Evolutionary conservation across 1,139 yeast genomes (phyloP).

Genomic region (Candida anutae): DNA sequence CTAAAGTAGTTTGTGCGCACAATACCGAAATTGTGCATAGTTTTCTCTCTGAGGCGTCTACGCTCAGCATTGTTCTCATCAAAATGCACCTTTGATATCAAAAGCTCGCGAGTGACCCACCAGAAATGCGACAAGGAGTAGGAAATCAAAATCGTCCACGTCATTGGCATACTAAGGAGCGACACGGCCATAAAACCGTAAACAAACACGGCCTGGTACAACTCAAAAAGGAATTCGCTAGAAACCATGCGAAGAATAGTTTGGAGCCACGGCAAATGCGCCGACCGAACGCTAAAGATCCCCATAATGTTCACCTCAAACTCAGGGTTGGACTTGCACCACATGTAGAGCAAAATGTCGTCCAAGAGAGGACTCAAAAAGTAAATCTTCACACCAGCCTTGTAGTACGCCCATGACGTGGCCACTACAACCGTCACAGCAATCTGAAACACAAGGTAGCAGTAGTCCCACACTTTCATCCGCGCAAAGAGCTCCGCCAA

Average conservation of each 20-base stretch:
- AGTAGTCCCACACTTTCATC: constrained; percentile 21
- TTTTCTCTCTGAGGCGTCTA: constrained; percentile 6
- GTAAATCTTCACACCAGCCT: constrained; percentile 8
- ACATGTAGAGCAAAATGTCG: constrained; percentile 21
- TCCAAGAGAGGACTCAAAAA: constrained; percentile 17
- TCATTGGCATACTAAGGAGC: constrained; percentile 4
- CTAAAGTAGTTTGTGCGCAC: constrained; percentile 8
- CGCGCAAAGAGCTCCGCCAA: constrained; percentile 11
- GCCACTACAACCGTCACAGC: constrained; percentile 15
- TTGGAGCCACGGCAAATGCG: constrained; percentile 20
- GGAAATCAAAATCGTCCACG: constrained; percentile 16
- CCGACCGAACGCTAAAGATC: constrained; percentile 16
- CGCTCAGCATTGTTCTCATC: constrained; percentile 12
- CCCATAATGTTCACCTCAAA: constrained; percentile 20
- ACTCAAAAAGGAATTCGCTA: constrained; percentile 2
- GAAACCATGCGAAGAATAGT: constrained; percentile 10
- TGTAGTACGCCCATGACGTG: constrained; percentile 12
- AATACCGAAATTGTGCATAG: constrained; percentile 9
- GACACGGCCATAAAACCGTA: background rate
- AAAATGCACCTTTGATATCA: constrained; percentile 13
- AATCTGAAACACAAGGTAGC: constrained; percentile 21
- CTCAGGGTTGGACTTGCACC: constrained; percentile 23
- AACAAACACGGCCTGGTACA: constrained; percentile 1
- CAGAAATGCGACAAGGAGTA: constrained; percentile 27
- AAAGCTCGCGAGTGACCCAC: constrained; percentile 28